Conservation (phyloP, 768 basidiomycete species). For the Cyclocybe cylindracea region DNA sequence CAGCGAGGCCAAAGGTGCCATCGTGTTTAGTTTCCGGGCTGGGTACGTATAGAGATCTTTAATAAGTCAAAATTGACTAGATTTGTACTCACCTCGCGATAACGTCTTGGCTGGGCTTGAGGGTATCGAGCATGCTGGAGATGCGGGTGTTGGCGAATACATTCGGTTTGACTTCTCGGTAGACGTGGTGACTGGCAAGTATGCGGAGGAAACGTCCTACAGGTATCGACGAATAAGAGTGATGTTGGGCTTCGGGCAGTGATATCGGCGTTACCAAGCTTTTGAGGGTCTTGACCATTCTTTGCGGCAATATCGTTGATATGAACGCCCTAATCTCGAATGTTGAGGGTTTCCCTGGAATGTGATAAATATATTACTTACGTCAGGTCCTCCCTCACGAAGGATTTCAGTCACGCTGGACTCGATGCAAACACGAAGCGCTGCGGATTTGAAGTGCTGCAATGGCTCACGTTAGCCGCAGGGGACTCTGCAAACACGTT, state of each 20-base stretch:
- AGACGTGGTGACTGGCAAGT: constrained; percentile 35
- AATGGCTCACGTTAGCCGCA: neutral
- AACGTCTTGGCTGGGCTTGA: constrained; percentile 27
- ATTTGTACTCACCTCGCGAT: constrained; percentile 19
- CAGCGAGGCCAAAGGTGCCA: constrained; percentile 25
- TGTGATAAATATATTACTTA: constrained; percentile 2
- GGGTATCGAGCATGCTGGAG: constrained; percentile 29
- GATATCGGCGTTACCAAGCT: constrained; percentile 29
- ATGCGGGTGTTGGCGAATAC: constrained; percentile 38
- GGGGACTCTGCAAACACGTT: too few species aligned
- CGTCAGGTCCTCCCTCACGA: constrained; percentile 31
- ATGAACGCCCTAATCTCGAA: constrained; percentile 31
- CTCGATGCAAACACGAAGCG: constrained; percentile 11
- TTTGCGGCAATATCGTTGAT: constrained; percentile 35
- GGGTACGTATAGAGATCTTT: neutral
- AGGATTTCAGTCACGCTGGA: constrained; percentile 28
- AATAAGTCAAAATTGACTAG: neutral
- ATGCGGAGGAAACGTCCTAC: constrained; percentile 29
- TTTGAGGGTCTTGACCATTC: constrained; percentile 28
- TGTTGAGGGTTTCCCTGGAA: neutral
- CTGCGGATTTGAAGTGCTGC: constrained; percentile 14
- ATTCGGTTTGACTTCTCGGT: constrained; percentile 34
- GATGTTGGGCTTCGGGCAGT: neutral
- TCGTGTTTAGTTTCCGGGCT: constrained; percentile 29
- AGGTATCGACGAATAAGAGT: neutral